phyloP scores from a whole-genome alignment of 768 basidiomycete genomes.

The Collybia mongolica region DNA sequence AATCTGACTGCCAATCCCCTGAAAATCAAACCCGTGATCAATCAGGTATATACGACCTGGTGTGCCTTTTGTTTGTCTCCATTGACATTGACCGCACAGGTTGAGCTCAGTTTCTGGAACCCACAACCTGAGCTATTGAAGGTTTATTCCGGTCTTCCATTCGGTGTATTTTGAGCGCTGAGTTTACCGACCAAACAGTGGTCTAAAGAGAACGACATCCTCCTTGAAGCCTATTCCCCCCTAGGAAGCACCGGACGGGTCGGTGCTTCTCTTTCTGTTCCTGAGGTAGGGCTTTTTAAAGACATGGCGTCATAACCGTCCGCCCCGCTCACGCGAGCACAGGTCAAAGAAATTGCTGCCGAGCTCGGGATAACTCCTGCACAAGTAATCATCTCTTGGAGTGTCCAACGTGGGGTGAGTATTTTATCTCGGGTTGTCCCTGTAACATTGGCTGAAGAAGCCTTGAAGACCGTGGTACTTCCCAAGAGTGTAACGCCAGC shows the following conservation, averaged over 20 bases:
- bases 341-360: slow-evolving; percentile 58
- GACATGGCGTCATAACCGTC: no score
- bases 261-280: slow-evolving; percentile 53
- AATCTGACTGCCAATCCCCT: slow-evolving; percentile 62
- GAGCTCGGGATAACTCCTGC: slow-evolving; percentile 72
- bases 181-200: slow-evolving; percentile 40
- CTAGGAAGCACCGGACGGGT: slow-evolving; percentile 64
- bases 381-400: slow-evolving; percentile 75
- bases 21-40: slow-evolving; percentile 64
- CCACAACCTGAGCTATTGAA: slow-evolving; percentile 76
- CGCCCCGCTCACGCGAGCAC: background rate
- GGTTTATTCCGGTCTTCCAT: slow-evolving; percentile 28
- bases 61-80: background rate
- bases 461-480: slow-evolving; percentile 58
- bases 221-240: slow-evolving; percentile 78
- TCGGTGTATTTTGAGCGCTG: background rate
- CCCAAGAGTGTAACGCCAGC: slow-evolving; percentile 77
- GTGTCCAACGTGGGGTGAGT: slow-evolving; percentile 71
- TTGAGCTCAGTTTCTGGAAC: slow-evolving; percentile 76
- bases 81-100: slow-evolving; percentile 18
- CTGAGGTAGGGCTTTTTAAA: slow-evolving; percentile 36
- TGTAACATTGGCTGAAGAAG: background rate
- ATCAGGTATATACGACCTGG: slow-evolving; percentile 43
- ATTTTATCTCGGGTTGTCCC: background rate
- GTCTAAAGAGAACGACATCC: slow-evolving; percentile 61